phyloP scores from a whole-genome alignment of 2,329 filamentous ascomycete genomes.

The Talaromyces sp. region DNA sequence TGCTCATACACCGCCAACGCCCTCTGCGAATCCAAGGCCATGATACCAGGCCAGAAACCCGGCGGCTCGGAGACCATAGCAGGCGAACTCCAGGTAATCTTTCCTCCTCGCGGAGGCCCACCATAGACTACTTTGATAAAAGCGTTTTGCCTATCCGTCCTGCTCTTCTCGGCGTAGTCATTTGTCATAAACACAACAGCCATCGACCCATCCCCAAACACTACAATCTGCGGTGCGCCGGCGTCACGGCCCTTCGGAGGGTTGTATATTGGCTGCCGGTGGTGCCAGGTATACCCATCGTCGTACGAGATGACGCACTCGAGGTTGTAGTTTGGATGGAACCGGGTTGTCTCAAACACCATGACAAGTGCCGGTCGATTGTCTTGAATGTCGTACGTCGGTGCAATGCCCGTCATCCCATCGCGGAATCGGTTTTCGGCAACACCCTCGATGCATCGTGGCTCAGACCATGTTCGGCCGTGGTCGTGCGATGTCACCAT shows the following conservation, averaged over 20 bases:
- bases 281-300: conserved; percentile 36
- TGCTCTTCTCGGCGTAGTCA: conserved; percentile 31
- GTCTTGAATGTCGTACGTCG: conserved; percentile 24
- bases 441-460: conserved; percentile 36
- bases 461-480: conserved; percentile 39
- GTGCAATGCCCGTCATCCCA: conserved; percentile 43
- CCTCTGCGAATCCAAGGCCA: conserved; percentile 22
- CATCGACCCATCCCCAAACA: conserved; percentile 34
- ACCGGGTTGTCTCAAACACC: conserved; percentile 43
- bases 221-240: conserved; percentile 42
- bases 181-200: conserved; percentile 45
- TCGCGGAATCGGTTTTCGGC: conserved; percentile 33
- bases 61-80: conserved; percentile 23
- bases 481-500: conserved; percentile 39
- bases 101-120: conserved; percentile 26
- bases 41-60: conserved; percentile 36
- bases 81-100: conserved; percentile 29
- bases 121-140: conserved; percentile 38
- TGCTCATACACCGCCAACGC: conserved; percentile 25
- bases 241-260: conserved; percentile 36
- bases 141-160: conserved; percentile 35
- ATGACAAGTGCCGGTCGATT: conserved; percentile 34
- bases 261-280: conserved; percentile 37
- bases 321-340: conserved; percentile 33
- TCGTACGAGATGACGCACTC: conserved; percentile 44